Evolutionary conservation across 257 asterid species (phyloP), one percentile per base, ranked within the genome.

Genomic region (Echium plantagineum): DNA sequence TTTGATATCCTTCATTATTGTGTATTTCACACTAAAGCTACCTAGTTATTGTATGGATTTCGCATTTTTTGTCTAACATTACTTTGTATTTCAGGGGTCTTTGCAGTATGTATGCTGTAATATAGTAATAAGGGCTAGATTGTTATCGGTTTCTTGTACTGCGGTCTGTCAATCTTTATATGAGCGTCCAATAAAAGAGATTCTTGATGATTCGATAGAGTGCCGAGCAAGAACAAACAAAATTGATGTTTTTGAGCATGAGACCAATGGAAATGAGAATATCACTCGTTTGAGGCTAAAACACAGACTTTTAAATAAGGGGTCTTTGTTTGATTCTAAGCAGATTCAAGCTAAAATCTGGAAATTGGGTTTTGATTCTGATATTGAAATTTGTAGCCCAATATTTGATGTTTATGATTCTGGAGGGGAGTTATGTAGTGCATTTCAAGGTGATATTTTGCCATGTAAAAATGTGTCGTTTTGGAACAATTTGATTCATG

Each of bases 371-470:
- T 69, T 69, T 58, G 51, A 31, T 17, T 42, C 31, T 8, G 67
- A 73, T 69, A 55, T 57, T 3, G 58, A 58, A 30, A 60, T 66
- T 26, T 57, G 72, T 38, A 24, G 15, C 48, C 31, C 57, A 61
- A 60, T 74, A 60, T 62, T 73, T 42, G 72, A 74, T 66, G 46
- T 28, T 63, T 71, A 69, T 83, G 69, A 56, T 52, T 67, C 71
- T 57, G 35, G 38, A 59, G 85, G 71, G 52, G 79, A 80, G 31
- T 60, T 70, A 59, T 60, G 55, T 52, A 58, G 68, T 70, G 77
- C 64, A 48, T 63, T 76, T 3, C 73, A 56, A 70, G 57, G 24
- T 54, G 74, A 71, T 65, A 77, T 60, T 69, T 49, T 65, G 32
- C 68, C 80, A 21, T 61, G 57, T 65, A 70, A 22, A 62, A 68